A percentile compares a stretch with the other conserved stretches of the same genome.
phyloP scores from a whole-genome alignment of 768 basidiomycete species.

The Podaxis carcinomalis region DNA sequence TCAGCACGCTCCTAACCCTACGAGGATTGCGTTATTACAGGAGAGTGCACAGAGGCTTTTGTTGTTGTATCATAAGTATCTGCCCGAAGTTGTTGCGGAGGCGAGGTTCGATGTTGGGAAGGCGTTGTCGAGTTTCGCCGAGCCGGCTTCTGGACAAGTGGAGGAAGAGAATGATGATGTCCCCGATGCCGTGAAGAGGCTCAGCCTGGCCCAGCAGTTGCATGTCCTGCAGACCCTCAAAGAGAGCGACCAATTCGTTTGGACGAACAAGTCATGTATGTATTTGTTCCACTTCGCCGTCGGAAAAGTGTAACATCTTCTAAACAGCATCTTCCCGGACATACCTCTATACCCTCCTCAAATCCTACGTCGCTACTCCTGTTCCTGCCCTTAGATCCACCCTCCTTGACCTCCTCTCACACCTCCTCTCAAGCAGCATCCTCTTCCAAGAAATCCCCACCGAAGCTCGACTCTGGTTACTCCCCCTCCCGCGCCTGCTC shows the following conservation, averaged over 20 bases:
- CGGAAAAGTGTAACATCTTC: neutral
- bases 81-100: slow-evolving; percentile 73
- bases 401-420: slow-evolving; percentile 49
- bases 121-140: slow-evolving; percentile 48
- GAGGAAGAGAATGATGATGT: slow-evolving; percentile 22
- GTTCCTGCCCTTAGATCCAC: slow-evolving; percentile 41
- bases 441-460: slow-evolving; percentile 74
- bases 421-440: slow-evolving; percentile 66
- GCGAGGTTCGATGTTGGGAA: slow-evolving; percentile 86
- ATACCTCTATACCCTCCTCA: slow-evolving; percentile 70
- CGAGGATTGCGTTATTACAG: slow-evolving; percentile 57
- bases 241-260: slow-evolving; percentile 75
- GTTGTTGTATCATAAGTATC: slow-evolving; percentile 78
- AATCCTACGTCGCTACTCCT: slow-evolving; percentile 47
- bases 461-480: slow-evolving; percentile 76
- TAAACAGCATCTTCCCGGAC: slow-evolving; percentile 36
- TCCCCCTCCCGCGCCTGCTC: slow-evolving; percentile 48
- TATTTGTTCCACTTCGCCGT: slow-evolving; percentile 1
- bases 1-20: slow-evolving; percentile 21
- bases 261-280: slow-evolving; percentile 72
- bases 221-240: slow-evolving; percentile 74
- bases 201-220: slow-evolving; percentile 59
- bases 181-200: slow-evolving; percentile 14
- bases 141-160: neutral
- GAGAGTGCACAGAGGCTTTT: slow-evolving; percentile 80